Percentiles rank a stretch among this genome's conserved stretches.
These are phyloP conservation scores for Trypanosoma theileri DNA, from an alignment of 208 protist species.

Conservation along the genomic window DNA sequence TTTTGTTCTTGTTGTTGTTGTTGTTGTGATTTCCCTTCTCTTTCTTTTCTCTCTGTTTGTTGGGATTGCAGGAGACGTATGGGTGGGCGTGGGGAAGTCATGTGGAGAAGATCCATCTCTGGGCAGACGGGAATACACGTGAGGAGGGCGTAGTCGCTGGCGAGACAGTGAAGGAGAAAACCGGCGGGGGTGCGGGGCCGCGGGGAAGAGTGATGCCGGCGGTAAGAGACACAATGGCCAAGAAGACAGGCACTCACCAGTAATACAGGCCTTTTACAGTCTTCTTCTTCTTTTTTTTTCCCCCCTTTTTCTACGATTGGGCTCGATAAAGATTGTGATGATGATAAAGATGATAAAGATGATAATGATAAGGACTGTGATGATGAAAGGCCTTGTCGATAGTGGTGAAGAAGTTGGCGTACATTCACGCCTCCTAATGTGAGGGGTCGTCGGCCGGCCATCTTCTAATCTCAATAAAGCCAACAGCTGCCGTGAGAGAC, in stretches of 20 bases:
- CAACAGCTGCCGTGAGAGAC: too few relatives aligned
- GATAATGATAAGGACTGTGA: neutral
- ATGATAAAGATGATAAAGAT: neutral
- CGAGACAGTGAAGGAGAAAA: conserved; percentile 53
- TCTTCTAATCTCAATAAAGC: too few relatives aligned
- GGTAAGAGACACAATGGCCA: conserved; percentile 56
- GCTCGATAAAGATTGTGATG: neutral
- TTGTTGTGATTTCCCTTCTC: neutral
- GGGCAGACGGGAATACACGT: conserved; percentile 70
- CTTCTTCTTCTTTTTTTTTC: neutral
- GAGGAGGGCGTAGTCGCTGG: conserved; percentile 29
- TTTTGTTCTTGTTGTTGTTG: too few relatives aligned
- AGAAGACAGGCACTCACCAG: conserved; percentile 78
- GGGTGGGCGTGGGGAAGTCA: conserved; percentile 56
- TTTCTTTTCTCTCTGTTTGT: neutral
- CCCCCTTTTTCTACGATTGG: too few relatives aligned
- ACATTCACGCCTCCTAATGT: conserved; percentile 8
- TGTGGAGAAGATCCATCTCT: conserved; percentile 68
- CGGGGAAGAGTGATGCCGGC: conserved; percentile 22
- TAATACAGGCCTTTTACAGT: conserved; percentile 28
- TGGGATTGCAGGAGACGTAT: conserved; percentile 39
- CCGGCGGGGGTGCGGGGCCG: conserved; percentile 27
- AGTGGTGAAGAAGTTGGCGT: conserved; percentile 21
- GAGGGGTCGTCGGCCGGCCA: neutral
- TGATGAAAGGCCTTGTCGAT: conserved; percentile 7